Conservation (phyloP, 2,329 filamentous ascomycete species). For the Trichoderma sp. region DNA sequence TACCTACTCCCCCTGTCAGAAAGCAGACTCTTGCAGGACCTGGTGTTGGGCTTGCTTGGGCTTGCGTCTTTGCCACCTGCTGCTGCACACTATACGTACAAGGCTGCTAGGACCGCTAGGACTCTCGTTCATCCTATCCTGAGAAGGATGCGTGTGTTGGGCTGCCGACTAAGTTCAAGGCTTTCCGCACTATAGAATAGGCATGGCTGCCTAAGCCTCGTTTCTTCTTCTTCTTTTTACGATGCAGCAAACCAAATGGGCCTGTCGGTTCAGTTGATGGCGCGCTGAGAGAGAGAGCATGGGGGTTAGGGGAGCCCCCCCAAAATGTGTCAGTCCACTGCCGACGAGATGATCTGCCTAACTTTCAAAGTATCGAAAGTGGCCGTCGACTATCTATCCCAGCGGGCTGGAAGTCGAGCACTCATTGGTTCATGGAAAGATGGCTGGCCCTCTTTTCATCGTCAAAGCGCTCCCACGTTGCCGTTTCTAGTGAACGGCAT, state of each 20-base stretch:
- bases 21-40: not conserved
- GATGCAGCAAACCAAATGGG: not conserved
- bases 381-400: not conserved
- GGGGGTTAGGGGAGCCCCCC: not conserved
- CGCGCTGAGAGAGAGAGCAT: not conserved
- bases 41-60: not conserved
- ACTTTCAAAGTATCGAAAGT: not conserved
- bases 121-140: not conserved
- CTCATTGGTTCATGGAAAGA: not conserved
- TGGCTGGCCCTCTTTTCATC: not conserved
- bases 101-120: not conserved
- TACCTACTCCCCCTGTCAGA: not conserved
- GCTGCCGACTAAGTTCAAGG: not conserved
- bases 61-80: not conserved
- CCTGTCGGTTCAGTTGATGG: not conserved
- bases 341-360: conserved; percentile 1
- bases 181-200: not conserved
- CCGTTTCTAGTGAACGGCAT: not conserved
- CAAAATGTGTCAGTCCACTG: not conserved
- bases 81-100: not conserved
- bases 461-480: not conserved
- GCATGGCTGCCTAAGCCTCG: not conserved
- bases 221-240: not conserved
- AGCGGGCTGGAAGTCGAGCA: not conserved
- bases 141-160: not conserved